phyloP scores from a whole-genome alignment of 345 rosid genomes.

The Eucalyptus marginata region DNA sequence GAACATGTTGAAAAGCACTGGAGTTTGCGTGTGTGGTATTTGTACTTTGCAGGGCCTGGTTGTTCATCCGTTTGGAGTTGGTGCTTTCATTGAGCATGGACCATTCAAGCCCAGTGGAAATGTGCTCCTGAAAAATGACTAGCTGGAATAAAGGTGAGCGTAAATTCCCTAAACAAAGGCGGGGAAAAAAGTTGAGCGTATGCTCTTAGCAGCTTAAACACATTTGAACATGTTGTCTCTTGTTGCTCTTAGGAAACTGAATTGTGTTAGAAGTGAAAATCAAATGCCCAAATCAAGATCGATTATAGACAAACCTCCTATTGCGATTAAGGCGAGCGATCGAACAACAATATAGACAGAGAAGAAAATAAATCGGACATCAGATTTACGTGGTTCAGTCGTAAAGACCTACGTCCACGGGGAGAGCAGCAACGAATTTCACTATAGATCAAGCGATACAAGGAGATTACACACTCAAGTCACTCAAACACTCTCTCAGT shows the following conservation, averaged over 20 bases:
- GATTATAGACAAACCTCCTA: too few species aligned
- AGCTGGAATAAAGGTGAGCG: conserved; percentile 30
- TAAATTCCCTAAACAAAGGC: background rate
- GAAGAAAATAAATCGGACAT: too few species aligned
- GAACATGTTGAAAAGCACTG: background rate
- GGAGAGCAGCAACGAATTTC: too few species aligned
- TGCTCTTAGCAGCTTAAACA: background rate
- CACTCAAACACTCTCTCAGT: too few species aligned
- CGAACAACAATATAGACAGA: too few species aligned
- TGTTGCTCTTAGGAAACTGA: background rate
- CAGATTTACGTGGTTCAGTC: too few species aligned
- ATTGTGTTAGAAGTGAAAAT: background rate
- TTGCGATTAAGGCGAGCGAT: too few species aligned
- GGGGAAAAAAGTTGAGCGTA: background rate
- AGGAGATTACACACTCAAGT: too few species aligned
- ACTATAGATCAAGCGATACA: too few species aligned
- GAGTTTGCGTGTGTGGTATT: background rate
- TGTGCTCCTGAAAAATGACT: conserved; percentile 6
- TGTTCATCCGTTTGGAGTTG: conserved; percentile 38
- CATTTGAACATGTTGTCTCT: background rate
- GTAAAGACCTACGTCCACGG: too few species aligned
- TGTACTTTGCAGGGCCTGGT: conserved; percentile 15
- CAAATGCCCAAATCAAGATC: too few species aligned
- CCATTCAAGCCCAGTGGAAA: conserved; percentile 23
- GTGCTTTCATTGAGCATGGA: conserved; percentile 31